Evolutionary conservation across 805 yeast species (phyloP), one percentile per base, ranked within the genome.

Genomic region (Starmerella floricola): DNA sequence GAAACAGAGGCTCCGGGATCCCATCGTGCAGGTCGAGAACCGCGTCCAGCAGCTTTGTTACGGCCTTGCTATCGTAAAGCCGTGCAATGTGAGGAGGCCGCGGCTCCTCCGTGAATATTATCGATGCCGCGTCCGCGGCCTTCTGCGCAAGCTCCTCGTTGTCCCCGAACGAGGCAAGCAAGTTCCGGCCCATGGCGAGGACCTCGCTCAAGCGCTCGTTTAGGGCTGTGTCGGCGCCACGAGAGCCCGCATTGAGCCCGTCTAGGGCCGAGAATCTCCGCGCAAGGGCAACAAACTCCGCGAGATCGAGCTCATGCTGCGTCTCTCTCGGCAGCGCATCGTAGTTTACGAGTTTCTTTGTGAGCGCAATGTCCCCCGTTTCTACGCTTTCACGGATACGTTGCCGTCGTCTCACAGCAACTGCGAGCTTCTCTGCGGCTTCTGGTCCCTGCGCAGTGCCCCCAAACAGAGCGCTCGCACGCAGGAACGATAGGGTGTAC

Each of bases 211-310:
- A 6, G 26, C 16, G 17, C 13, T 11, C 8, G 29, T 8, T 15
- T 17, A n/a, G n/a, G n/a, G n/a, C n/a, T n/a, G n/a, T n/a, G n/a
- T n/a, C n/a, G n/a, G n/a, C n/a, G n/a, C n/a, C n/a, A n/a, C n/a
- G n/a, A n/a, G n/a, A n/a, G n/a, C n/a, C n/a, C n/a, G n/a, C n/a
- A n/a, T n/a, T n/a, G n/a, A n/a, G n/a, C n/a, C n/a, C n/a, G n/a
- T n/a, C n/a, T n/a, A n/a, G n/a, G n/a, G n/a, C n/a, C n/a, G n/a
- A n/a, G n/a, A n/a, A n/a, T n/a, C 19, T 12, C 20, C 37, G 33
- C n/a, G 44, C 44, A 8, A 23, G 24, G 19, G 8, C 35, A 27
- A 40, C 26, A 20, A 34, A 40, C 34, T 19, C 31, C 26, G 32
- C 38, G 12, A 42, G 26, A 15, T 36, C 45, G 6, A 42, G 35